Conservation (phyloP, 352 stramenopile species). For the Globisporangium rhizosaccharum region DNA sequence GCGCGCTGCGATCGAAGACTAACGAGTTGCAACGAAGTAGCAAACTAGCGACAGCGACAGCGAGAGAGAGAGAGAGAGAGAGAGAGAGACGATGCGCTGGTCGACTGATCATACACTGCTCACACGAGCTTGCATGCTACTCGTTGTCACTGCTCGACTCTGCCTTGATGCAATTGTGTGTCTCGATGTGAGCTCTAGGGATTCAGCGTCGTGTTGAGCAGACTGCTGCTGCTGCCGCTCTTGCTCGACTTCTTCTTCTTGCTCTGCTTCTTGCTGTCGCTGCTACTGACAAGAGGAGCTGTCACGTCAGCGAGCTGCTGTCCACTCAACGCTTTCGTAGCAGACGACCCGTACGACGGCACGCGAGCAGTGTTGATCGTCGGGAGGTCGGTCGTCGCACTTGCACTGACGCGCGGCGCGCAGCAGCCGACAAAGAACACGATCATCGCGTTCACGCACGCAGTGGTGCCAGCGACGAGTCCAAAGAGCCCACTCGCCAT, state of each 20-base stretch:
- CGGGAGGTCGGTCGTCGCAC: slow-evolving; percentile 1
- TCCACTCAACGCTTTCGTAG: neutral
- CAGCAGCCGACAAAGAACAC: slow-evolving; percentile 30
- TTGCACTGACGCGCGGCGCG: slow-evolving; percentile 11
- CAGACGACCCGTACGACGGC: slow-evolving; percentile 14
- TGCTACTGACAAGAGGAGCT: neutral
- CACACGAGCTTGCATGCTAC: neutral
- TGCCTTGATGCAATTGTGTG: neutral
- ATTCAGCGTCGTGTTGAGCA: slow-evolving; percentile 13
- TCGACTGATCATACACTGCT: neutral
- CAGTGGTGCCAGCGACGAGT: slow-evolving; percentile 23
- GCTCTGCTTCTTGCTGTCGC: slow-evolving; percentile 2
- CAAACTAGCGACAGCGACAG: neutral
- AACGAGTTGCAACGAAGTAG: neutral
- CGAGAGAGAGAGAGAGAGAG: neutral
- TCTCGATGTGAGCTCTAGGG: neutral
- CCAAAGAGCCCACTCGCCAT: slow-evolving; percentile 40
- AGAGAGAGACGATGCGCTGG: neutral
- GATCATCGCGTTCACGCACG: slow-evolving; percentile 37
- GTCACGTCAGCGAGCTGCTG: neutral
- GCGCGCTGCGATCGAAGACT: slow-evolving; percentile 6
- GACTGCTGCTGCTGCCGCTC: slow-evolving; percentile 4
- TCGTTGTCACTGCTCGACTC: neutral
- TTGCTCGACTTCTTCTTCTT: slow-evolving; percentile 4
- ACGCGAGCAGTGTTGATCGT: slow-evolving; percentile 8